Evolutionary conservation across 345 rosid genomes (phyloP).

Genomic region (Abelmoschus esculentus): DNA sequence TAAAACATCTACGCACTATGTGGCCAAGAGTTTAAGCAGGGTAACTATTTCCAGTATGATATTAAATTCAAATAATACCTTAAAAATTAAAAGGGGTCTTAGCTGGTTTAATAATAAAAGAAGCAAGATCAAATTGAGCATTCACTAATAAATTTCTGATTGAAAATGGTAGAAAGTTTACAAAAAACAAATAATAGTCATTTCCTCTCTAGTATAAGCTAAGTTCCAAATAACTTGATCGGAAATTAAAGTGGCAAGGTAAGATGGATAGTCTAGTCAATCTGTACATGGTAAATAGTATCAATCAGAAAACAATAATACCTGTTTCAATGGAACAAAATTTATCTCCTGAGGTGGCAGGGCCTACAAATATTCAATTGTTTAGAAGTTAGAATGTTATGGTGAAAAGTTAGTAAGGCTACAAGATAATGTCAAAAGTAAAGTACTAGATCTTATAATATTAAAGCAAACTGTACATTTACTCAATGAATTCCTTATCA

Average conservation of each 20-base stretch:
- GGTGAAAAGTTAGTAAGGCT: no score
- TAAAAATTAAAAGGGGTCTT: neutral
- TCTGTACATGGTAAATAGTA: neutral
- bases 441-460: no score
- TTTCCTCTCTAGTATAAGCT: slow-evolving; percentile 1
- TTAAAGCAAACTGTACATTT: no score
- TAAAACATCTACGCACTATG: neutral
- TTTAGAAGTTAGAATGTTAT: neutral
- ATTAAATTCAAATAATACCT: neutral
- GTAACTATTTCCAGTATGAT: neutral
- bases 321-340: slow-evolving; percentile 80
- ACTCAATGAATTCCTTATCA: no score
- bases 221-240: neutral
- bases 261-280: neutral
- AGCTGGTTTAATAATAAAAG: no score
- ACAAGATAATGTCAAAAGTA: no score
- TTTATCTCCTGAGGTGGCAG: slow-evolving; percentile 59
- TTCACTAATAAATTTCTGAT: neutral
- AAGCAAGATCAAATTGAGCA: neutral
- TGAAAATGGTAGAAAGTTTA: neutral
- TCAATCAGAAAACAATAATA: slow-evolving; percentile 7
- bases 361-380: slow-evolving; percentile 36
- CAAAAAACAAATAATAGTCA: neutral
- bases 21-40: neutral
- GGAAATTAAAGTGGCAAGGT: neutral